Conservation (phyloP, 2,329 filamentous ascomycete genomes). For the Alternaria brassicae region DNA sequence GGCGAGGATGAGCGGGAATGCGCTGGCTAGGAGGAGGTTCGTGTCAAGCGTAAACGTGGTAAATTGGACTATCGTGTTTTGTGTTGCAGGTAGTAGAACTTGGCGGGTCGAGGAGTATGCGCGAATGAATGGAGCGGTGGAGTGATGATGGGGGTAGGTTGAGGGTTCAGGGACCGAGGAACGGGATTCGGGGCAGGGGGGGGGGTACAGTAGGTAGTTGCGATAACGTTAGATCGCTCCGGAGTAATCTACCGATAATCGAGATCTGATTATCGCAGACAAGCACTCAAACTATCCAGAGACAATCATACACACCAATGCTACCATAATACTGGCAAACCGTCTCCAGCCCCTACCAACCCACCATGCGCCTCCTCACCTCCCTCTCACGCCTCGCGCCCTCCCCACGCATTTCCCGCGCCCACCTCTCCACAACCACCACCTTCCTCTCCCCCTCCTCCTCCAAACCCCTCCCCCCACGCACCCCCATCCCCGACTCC, state of each 20-base stretch:
- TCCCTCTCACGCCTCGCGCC: constrained; percentile 11
- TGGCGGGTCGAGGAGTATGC: not conserved
- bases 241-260: not conserved
- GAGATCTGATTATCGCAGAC: no score
- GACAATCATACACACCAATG: constrained; percentile 18
- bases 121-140: not conserved
- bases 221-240: not conserved
- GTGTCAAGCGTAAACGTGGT: constrained; percentile 39
- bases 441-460: constrained; percentile 1
- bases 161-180: constrained; percentile 14
- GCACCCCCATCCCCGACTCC: constrained; percentile 75
- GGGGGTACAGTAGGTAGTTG: no score
- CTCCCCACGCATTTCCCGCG: constrained; percentile 10
- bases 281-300: not conserved
- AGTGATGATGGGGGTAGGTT: constrained; percentile 4
- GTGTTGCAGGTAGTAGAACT: not conserved
- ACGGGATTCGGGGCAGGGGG: constrained; percentile 12
- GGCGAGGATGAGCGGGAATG: constrained; percentile 53
- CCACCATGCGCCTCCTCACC: constrained; percentile 18
- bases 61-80: not conserved
- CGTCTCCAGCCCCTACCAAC: constrained; percentile 11
- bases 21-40: constrained; percentile 46
- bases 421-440: constrained; percentile 25
- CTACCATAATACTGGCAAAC: constrained; percentile 21
- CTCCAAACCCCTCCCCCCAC: constrained; percentile 64